These are phyloP conservation scores for Lotmaria passim DNA, from an alignment of 208 protist species.

Conservation along the genomic window DNA sequence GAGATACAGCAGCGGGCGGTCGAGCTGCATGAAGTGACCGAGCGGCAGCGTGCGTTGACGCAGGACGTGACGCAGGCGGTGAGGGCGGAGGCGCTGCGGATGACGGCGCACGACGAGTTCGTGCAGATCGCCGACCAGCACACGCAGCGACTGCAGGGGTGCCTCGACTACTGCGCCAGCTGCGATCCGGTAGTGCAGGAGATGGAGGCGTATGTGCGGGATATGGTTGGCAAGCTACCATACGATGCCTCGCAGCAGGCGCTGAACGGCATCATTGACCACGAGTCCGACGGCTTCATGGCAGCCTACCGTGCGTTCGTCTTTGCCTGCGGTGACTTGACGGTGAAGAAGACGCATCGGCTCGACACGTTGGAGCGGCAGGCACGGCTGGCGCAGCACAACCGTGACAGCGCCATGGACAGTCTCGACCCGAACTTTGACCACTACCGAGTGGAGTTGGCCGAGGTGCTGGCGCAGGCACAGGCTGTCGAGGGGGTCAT, in stretches of 20 bases:
- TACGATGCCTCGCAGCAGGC: slow-evolving; percentile 48
- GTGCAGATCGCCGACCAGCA: slow-evolving; percentile 71
- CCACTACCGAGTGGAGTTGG: slow-evolving; percentile 68
- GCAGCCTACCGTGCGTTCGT: slow-evolving; percentile 74
- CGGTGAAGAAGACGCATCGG: slow-evolving; percentile 87
- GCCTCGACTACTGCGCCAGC: slow-evolving; percentile 64
- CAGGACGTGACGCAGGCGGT: slow-evolving; percentile 53
- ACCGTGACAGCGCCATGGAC: slow-evolving; percentile 84
- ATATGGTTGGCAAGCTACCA: slow-evolving; percentile 65
- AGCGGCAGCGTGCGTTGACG: slow-evolving; percentile 61
- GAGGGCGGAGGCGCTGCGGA: slow-evolving; percentile 56
- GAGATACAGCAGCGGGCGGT: slow-evolving; percentile 65
- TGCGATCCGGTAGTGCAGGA: slow-evolving; percentile 52
- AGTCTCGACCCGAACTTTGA: slow-evolving; percentile 86
- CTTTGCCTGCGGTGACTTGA: slow-evolving; percentile 72
- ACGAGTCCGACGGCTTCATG: slow-evolving; percentile 60
- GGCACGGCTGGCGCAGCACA: slow-evolving; percentile 75
- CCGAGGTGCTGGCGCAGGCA: slow-evolving; percentile 71
- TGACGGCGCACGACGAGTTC: slow-evolving; percentile 81
- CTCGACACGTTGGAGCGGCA: slow-evolving; percentile 88
- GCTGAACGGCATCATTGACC: slow-evolving; percentile 47
- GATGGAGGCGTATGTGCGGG: slow-evolving; percentile 60
- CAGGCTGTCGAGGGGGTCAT: slow-evolving; percentile 80
- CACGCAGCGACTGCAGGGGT: slow-evolving; percentile 55
- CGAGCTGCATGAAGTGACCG: slow-evolving; percentile 62